Evolutionary conservation across 2,329 filamentous ascomycete genomes (phyloP).

Genomic region (Talaromyces sp.): DNA sequence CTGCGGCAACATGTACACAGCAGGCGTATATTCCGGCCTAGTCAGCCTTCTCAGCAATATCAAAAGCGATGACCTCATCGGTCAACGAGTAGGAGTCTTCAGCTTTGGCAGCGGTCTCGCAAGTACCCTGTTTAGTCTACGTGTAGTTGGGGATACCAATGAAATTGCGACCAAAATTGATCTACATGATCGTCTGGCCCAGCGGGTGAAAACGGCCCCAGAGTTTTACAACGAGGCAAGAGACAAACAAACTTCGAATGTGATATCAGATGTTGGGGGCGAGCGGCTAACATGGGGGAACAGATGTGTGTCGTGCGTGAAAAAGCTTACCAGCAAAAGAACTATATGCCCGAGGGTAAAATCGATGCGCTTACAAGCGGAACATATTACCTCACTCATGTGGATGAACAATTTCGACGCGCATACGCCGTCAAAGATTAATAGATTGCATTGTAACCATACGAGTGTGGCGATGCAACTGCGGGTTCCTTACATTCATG

Average conservation of each 20-base stretch:
- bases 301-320: neutral
- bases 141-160: constrained; percentile 4
- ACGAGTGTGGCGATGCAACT: neutral
- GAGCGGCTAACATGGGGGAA: neutral
- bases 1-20: constrained; percentile 61
- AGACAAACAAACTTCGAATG: neutral
- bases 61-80: neutral
- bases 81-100: neutral
- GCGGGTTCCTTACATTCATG: neutral
- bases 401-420: neutral
- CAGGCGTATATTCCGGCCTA: constrained; percentile 54
- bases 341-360: neutral
- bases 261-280: no score
- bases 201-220: constrained; percentile 4
- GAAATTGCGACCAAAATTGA: constrained; percentile 2
- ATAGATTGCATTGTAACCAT: constrained; percentile 1
- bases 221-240: constrained; percentile 6
- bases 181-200: constrained; percentile 9
- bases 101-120: constrained; percentile 11
- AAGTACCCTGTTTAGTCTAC: constrained; percentile 5
- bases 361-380: neutral
- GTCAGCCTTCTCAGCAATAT: constrained; percentile 60
- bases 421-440: neutral
- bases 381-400: neutral
- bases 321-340: neutral